Percentiles rank a stretch among this genome's conserved stretches.
phyloP scores from a whole-genome alignment of 108 stramenopile species.

The Fragilaria radians region DNA sequence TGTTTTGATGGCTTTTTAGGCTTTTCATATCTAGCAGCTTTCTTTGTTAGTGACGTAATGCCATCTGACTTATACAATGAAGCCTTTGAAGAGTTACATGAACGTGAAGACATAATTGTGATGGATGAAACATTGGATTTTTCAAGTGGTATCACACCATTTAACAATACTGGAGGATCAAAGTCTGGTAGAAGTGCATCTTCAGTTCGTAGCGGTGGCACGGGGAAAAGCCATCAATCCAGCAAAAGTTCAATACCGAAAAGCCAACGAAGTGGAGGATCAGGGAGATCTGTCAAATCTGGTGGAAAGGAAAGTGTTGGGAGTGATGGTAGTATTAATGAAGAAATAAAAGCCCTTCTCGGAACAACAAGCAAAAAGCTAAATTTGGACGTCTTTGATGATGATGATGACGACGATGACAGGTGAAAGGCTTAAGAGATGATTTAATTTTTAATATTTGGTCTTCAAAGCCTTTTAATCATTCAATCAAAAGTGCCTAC shows the following conservation, averaged over 20 bases:
- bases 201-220: background rate
- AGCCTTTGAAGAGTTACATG: slow-evolving; percentile 53
- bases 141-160: background rate
- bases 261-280: background rate
- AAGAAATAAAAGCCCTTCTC: slow-evolving; percentile 5
- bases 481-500: too few species aligned
- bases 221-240: background rate
- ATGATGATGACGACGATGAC: background rate
- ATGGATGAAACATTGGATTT: background rate
- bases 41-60: slow-evolving; percentile 55
- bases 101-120: background rate
- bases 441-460: too few species aligned
- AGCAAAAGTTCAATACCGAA: background rate
- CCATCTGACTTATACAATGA: slow-evolving; percentile 50
- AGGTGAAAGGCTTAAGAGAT: background rate
- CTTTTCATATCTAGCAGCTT: slow-evolving; percentile 68
- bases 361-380: background rate
- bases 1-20: slow-evolving; percentile 79
- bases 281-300: background rate
- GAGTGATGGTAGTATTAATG: slow-evolving; percentile 1
- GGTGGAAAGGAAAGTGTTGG: background rate
- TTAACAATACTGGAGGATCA: background rate
- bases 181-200: background rate
- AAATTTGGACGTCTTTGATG: background rate
- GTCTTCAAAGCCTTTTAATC: too few species aligned